Conservation (phyloP, 371 early-diverging fungal species). For the Zychaea mexicana region DNA sequence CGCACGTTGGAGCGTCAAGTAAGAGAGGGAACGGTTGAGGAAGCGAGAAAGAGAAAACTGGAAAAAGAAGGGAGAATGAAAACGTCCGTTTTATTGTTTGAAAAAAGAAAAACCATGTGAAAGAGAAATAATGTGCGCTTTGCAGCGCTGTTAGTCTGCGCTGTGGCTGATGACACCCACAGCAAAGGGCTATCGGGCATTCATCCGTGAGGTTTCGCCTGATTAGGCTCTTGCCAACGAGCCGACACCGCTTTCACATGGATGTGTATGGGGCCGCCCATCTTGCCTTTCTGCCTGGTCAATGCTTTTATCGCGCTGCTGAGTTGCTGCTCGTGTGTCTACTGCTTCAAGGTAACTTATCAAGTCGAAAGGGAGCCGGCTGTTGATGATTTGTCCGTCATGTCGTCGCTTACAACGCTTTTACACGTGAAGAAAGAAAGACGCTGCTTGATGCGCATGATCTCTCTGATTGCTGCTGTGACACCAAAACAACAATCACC, state of each 20-base stretch:
- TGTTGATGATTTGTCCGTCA: too few relatives aligned
- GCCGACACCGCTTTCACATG: not conserved
- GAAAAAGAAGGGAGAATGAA: not conserved
- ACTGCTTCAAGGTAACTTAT: too few relatives aligned
- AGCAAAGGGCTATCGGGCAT: not conserved
- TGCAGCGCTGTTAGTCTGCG: not conserved
- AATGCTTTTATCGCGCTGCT: not conserved
- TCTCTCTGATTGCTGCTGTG: not conserved
- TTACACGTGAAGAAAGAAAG: not conserved
- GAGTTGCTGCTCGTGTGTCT: too few relatives aligned
- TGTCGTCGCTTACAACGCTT: too few relatives aligned
- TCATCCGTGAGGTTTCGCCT: not conserved
- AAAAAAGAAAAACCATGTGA: slow-evolving; percentile 3
- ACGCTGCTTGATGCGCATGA: not conserved
- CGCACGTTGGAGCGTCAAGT: too few relatives aligned
- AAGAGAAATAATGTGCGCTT: not conserved
- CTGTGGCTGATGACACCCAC: not conserved
- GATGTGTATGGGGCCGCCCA: not conserved
- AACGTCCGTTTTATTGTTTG: not conserved
- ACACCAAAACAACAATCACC: too few relatives aligned
- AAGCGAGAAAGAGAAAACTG: not conserved
- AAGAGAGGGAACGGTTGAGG: not conserved
- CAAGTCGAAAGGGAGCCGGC: too few relatives aligned
- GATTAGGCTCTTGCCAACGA: not conserved
- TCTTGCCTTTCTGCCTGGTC: too few relatives aligned